Percentiles rank a stretch among this genome's conserved stretches.
Evolutionary conservation across 257 asterid genomes (phyloP).

Genomic region (Dorcoceras hygrometricum): DNA sequence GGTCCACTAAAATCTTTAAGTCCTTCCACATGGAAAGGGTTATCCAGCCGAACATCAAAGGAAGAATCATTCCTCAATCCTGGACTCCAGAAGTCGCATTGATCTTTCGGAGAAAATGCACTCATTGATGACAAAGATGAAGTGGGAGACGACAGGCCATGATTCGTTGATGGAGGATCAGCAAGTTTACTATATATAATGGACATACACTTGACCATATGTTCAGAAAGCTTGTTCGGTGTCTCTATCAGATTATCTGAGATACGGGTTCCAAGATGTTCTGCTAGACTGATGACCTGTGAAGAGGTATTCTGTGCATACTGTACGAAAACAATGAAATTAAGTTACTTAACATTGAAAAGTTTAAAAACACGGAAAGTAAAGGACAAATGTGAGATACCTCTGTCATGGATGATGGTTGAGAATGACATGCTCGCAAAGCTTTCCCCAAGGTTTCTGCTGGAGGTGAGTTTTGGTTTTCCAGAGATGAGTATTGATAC

Average conservation of each 20-base stretch:
- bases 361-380: background rate
- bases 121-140: conserved; percentile 57
- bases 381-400: conserved; percentile 54
- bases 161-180: conserved; percentile 44
- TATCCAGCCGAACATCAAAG: conserved; percentile 59
- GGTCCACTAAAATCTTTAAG: conserved; percentile 63
- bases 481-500: conserved; percentile 50
- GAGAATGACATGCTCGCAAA: conserved; percentile 85
- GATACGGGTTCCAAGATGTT: conserved; percentile 57
- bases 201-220: conserved; percentile 62
- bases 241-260: conserved; percentile 51
- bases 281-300: conserved; percentile 52
- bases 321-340: conserved; percentile 27
- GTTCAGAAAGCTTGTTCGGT: conserved; percentile 60
- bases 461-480: conserved; percentile 53
- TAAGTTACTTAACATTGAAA: background rate
- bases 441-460: conserved; percentile 44
- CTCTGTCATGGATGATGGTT: conserved; percentile 93
- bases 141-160: conserved; percentile 52
- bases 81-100: conserved; percentile 50
- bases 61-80: conserved; percentile 52
- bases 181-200: conserved; percentile 56
- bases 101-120: conserved; percentile 55
- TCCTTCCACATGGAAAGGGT: conserved; percentile 59
- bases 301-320: conserved; percentile 48